phyloP scores from a whole-genome alignment of 306 rosid species.

The Rubus idaeus region DNA sequence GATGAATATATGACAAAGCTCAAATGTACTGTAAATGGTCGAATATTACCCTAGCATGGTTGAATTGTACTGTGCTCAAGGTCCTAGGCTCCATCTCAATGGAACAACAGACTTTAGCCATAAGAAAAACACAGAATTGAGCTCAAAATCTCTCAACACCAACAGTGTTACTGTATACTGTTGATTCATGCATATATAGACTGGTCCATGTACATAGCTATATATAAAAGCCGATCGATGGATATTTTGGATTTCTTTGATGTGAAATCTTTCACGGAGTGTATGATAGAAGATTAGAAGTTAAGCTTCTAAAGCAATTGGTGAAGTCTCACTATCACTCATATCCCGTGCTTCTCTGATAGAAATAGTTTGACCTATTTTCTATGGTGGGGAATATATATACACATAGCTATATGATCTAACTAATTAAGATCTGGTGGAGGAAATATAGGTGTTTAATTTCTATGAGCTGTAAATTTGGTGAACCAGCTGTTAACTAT shows the following conservation, averaged over 20 bases:
- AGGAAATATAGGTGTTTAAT: background rate
- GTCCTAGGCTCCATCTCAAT: slow-evolving; percentile 86
- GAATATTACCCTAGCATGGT: slow-evolving; percentile 59
- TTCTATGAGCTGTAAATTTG: background rate
- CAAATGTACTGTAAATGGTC: background rate
- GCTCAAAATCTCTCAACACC: slow-evolving; percentile 21
- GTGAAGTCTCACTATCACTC: background rate
- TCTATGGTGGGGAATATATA: background rate
- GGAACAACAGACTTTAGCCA: slow-evolving; percentile 58
- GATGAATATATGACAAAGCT: background rate
- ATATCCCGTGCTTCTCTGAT: slow-evolving; percentile 8
- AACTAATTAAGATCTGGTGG: background rate
- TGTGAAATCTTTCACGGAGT: slow-evolving; percentile 6
- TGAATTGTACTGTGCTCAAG: slow-evolving; percentile 53
- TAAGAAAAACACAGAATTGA: background rate
- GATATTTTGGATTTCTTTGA: background rate
- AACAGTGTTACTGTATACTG: background rate
- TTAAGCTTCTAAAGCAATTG: background rate
- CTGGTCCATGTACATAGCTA: background rate
- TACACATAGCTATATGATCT: background rate
- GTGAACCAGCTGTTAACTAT: background rate
- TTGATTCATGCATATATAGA: background rate
- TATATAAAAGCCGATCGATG: background rate
- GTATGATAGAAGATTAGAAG: background rate
- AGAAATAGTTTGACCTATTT: background rate